phyloP scores from a whole-genome alignment of 2,329 filamentous ascomycete species.

The Colletotrichum acutatum region DNA sequence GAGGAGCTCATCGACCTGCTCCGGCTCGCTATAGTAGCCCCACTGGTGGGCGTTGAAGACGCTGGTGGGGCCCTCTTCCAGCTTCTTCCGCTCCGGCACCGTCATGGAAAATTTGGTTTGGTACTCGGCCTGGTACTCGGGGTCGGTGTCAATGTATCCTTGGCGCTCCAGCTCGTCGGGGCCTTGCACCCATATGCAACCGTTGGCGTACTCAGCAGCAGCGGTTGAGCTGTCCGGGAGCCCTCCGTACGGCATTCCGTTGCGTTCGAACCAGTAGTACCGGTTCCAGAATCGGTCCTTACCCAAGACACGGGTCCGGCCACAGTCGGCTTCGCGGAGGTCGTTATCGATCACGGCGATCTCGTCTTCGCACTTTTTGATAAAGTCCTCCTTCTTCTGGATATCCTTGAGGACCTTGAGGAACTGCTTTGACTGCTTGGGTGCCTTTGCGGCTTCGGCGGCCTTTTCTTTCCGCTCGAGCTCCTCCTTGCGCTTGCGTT shows the following conservation, averaged over 20 bases:
- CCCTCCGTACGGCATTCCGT: conserved; percentile 95
- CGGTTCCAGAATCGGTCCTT: conserved; percentile 98
- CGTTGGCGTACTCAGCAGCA: conserved; percentile 89
- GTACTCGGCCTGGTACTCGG: conserved; percentile 80
- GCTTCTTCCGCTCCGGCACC: conserved; percentile 83
- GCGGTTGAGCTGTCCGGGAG: conserved; percentile 90
- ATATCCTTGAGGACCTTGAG: conserved; percentile 89
- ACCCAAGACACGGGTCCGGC: conserved; percentile 87
- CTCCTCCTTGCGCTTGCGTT: conserved; percentile 81
- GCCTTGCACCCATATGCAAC: conserved; percentile 95
- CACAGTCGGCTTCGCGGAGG: conserved; percentile 91
- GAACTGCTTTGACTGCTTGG: conserved; percentile 88
- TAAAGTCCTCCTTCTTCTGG: conserved; percentile 82
- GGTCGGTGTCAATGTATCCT: conserved; percentile 83
- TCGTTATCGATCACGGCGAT: conserved; percentile 91
- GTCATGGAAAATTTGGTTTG: conserved; percentile 82
- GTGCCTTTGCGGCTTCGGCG: conserved; percentile 71
- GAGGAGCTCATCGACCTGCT: conserved; percentile 81
- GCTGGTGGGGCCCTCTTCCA: conserved; percentile 85
- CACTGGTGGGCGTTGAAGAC: conserved; percentile 84
- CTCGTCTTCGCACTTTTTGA: conserved; percentile 85
- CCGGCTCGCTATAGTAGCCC: conserved; percentile 89
- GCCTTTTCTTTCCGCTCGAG: conserved; percentile 68
- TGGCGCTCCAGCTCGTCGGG: conserved; percentile 88
- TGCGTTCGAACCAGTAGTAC: conserved; percentile 99